These are phyloP conservation scores for Xylariomycetidae sp. DNA, from an alignment of 2,329 filamentous ascomycete species.

Conservation along the genomic window DNA sequence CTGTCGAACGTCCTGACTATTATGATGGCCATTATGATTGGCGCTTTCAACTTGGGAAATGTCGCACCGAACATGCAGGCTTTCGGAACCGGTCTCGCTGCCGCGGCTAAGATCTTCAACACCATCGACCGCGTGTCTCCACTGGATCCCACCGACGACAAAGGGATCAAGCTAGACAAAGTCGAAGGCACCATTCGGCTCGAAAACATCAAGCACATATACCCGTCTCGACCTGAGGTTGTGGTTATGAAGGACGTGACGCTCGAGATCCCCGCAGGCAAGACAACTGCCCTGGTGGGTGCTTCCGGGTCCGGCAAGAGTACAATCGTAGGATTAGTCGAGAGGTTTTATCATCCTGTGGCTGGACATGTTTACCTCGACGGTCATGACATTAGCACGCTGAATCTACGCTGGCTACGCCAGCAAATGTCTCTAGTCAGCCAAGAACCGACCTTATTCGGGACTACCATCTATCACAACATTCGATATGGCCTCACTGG, in stretches of 20 bases:
- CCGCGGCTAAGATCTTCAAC: conserved; percentile 85
- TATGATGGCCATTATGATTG: conserved; percentile 86
- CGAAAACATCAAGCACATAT: conserved; percentile 82
- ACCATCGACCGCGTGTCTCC: conserved; percentile 88
- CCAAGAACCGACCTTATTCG: conserved; percentile 89
- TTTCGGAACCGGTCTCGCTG: conserved; percentile 77
- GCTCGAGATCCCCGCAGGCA: conserved; percentile 77
- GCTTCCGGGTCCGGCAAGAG: conserved; percentile 93
- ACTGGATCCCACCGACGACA: conserved; percentile 67
- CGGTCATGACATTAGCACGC: conserved; percentile 70
- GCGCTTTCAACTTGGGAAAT: conserved; percentile 85
- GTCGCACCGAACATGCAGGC: conserved; percentile 82
- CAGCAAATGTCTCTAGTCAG: conserved; percentile 90
- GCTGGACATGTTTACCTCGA: conserved; percentile 75
- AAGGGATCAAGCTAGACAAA: conserved; percentile 67
- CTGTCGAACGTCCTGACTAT: conserved; percentile 77
- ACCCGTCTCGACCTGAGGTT: conserved; percentile 88
- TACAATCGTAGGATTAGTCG: conserved; percentile 87
- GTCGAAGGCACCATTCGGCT: conserved; percentile 78
- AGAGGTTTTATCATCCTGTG: conserved; percentile 91
- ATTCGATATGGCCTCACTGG: conserved; percentile 89
- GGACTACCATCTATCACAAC: conserved; percentile 83
- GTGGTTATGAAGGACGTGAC: conserved; percentile 81
- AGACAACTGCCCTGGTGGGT: conserved; percentile 89
- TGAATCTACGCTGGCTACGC: conserved; percentile 88